Percentiles rank a stretch among this genome's conserved stretches.
Conservation (phyloP, 352 stramenopile genomes). For the Pythium periplocum region DNA sequence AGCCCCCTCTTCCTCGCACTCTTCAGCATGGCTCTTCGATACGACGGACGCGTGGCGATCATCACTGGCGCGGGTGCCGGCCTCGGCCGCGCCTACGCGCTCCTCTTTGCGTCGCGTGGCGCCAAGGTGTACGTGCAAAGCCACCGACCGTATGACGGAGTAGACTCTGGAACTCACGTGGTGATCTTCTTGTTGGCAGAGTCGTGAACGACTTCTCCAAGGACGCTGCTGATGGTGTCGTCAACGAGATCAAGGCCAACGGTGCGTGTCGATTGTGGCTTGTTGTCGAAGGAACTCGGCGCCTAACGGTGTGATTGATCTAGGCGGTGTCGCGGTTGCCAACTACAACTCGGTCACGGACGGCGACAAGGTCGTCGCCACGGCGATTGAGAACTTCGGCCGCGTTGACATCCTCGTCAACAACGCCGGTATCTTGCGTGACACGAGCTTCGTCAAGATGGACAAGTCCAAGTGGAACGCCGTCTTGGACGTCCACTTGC, state of each 20-base stretch:
- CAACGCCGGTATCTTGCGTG: slow-evolving; percentile 94
- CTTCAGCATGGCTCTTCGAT: slow-evolving; percentile 44
- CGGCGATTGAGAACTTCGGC: slow-evolving; percentile 60
- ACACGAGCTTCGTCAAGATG: slow-evolving; percentile 90
- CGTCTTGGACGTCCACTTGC: slow-evolving; percentile 78
- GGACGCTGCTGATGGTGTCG: slow-evolving; percentile 61
- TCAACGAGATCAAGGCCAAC: slow-evolving; percentile 75
- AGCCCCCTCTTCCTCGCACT: neutral
- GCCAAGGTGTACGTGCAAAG: slow-evolving; percentile 72
- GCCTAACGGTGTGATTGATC: too few species aligned
- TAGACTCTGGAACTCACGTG: too few species aligned
- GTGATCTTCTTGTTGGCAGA: slow-evolving; percentile 13
- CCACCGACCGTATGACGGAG: neutral
- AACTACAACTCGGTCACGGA: slow-evolving; percentile 86
- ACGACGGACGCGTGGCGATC: slow-evolving; percentile 70
- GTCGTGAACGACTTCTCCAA: slow-evolving; percentile 78
- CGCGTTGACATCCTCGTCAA: slow-evolving; percentile 85
- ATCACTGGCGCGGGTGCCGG: slow-evolving; percentile 71
- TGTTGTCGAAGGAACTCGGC: too few species aligned
- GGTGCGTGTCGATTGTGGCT: slow-evolving; percentile 14
- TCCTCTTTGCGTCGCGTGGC: slow-evolving; percentile 65
- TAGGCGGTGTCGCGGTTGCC: slow-evolving; percentile 59
- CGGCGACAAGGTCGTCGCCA: slow-evolving; percentile 76
- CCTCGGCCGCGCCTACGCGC: slow-evolving; percentile 69
- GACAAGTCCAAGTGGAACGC: slow-evolving; percentile 84